A percentile compares a stretch with the other conserved stretches of the same genome.
Evolutionary conservation across 2,329 filamentous ascomycete genomes (phyloP).

Genomic region (Neofusicoccum sp.): DNA sequence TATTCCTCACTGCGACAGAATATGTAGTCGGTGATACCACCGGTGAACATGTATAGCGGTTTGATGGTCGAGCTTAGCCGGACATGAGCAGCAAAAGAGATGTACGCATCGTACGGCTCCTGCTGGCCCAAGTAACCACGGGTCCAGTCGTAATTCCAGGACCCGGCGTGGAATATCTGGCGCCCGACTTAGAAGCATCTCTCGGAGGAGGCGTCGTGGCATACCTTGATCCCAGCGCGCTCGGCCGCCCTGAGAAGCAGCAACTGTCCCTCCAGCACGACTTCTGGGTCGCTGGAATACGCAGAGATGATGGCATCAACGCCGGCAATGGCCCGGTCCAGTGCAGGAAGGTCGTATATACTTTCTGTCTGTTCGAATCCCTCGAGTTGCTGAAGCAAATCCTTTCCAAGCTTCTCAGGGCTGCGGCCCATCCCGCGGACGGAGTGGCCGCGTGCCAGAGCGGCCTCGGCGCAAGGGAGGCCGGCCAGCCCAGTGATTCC

Average conservation of each 20-base stretch:
- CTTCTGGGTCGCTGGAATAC: conserved; percentile 19
- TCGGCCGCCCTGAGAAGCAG: conserved; percentile 24
- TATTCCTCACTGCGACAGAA: neutral
- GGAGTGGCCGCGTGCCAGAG: conserved; percentile 30
- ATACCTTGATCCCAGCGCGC: conserved; percentile 20
- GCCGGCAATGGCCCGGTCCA: conserved; percentile 20
- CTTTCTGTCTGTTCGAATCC: conserved; percentile 17
- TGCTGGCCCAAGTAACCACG: conserved; percentile 16
- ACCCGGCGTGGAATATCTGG: conserved; percentile 19
- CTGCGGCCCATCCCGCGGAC: conserved; percentile 37
- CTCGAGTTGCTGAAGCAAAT: conserved; percentile 17
- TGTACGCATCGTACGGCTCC: conserved; percentile 22
- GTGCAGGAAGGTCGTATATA: conserved; percentile 22
- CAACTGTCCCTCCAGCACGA: conserved; percentile 22
- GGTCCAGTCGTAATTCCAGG: conserved; percentile 24
- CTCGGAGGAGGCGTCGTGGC: no score
- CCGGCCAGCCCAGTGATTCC: conserved; percentile 40
- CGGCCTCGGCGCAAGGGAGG: conserved; percentile 27
- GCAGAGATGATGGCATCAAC: conserved; percentile 25
- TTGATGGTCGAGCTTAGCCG: conserved; percentile 19
- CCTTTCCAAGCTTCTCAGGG: conserved; percentile 28
- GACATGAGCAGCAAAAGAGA: conserved; percentile 18
- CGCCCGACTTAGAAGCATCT: neutral
- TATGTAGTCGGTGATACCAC: conserved; percentile 17
- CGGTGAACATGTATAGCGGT: conserved; percentile 20